These are phyloP conservation scores for Diversispora eburnea DNA, from an alignment of 192 early-diverging fungal species.

Conservation along the genomic window DNA sequence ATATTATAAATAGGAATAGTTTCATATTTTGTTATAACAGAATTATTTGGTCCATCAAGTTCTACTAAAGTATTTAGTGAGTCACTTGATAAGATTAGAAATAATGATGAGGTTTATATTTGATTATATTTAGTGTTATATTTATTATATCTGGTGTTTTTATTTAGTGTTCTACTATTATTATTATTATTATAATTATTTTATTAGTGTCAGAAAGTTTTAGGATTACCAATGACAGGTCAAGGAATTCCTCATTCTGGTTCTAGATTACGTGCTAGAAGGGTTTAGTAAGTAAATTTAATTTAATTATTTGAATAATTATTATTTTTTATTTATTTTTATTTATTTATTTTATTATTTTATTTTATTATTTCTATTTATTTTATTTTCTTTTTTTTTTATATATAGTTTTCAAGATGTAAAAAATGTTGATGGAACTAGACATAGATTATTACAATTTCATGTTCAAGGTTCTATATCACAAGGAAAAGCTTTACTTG, in stretches of 20 bases:
- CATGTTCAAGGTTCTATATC: conserved; percentile 50
- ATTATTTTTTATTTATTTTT: background rate
- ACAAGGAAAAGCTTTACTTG: conserved; percentile 46
- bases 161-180: too few relatives aligned
- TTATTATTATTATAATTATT: background rate
- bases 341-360: background rate
- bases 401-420: conserved; percentile 44
- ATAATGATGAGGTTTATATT: conserved; percentile 36
- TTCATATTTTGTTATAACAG: conserved; percentile 43
- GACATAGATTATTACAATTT: conserved; percentile 52
- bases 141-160: background rate
- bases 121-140: background rate
- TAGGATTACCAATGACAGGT: conserved; percentile 42
- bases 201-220: conserved; percentile 13
- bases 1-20: conserved; percentile 29
- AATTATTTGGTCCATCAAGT: conserved; percentile 50
- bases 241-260: conserved; percentile 35
- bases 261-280: conserved; percentile 9
- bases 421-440: conserved; percentile 42
- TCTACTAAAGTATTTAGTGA: conserved; percentile 52
- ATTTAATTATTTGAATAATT: background rate
- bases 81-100: conserved; percentile 46
- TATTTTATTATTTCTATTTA: background rate
- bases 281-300: conserved; percentile 10
- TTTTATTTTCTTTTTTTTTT: too few relatives aligned